phyloP scores from a whole-genome alignment of 805 yeast genomes.

The Saturnispora sekii region DNA sequence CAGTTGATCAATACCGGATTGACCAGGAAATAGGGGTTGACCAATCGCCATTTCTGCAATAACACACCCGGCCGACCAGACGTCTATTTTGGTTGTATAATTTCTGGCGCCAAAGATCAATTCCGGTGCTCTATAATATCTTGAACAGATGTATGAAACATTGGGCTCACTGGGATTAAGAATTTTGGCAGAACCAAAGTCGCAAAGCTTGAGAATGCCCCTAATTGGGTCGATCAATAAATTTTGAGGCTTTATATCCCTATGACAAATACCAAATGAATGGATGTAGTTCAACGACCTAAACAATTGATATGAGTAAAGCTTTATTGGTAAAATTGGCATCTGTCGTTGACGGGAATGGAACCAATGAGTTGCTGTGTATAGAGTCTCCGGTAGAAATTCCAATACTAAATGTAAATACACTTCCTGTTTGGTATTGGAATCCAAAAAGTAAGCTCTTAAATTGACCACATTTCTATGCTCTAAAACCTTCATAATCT shows the following conservation, averaged over 20 bases:
- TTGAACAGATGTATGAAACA: constrained; percentile 91
- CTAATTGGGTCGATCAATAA: constrained; percentile 76
- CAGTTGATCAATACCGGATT: constrained; percentile 92
- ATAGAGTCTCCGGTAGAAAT: constrained; percentile 91
- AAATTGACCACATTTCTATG: constrained; percentile 85
- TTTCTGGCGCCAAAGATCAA: constrained; percentile 94
- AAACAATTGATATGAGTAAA: constrained; percentile 69
- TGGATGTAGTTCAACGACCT: constrained; percentile 76
- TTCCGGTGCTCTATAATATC: constrained; percentile 97
- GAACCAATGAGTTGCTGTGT: constrained; percentile 81
- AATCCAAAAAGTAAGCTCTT: constrained; percentile 75
- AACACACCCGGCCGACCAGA: constrained; percentile 98
- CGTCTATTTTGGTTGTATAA: constrained; percentile 92
- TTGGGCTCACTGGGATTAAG: constrained; percentile 86
- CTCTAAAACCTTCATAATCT: constrained; percentile 82
- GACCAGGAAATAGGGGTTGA: constrained; percentile 97
- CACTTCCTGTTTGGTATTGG: constrained; percentile 55
- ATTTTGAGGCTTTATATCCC: constrained; percentile 89
- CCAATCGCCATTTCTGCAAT: constrained; percentile 95
- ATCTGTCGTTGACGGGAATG: constrained; percentile 63
- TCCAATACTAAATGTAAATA: constrained; percentile 86
- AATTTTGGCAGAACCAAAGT: constrained; percentile 92
- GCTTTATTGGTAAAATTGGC: constrained; percentile 85
- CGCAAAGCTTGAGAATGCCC: constrained; percentile 85
- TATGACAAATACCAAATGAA: constrained; percentile 71